A percentile compares a stretch with the other conserved stretches of the same genome.
These are phyloP conservation scores for Rhododendron mucronatum DNA, from an alignment of 148 eudicot genomes.

Conservation along the genomic window DNA sequence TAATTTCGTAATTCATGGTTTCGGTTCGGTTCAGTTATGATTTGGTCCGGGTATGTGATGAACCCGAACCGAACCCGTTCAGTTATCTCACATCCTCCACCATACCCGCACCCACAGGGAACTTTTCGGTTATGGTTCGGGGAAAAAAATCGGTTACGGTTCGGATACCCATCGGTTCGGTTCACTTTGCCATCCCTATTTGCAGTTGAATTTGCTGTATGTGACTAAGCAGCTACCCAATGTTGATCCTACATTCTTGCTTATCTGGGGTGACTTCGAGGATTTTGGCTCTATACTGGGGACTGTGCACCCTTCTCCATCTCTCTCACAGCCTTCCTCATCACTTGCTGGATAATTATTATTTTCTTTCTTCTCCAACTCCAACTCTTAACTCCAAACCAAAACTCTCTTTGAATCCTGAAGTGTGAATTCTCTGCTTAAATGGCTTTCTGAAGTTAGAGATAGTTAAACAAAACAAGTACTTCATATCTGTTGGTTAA, in stretches of 20 bases:
- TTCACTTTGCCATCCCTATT: too few species aligned
- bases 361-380: background rate
- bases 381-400: background rate
- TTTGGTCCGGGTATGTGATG: too few species aligned
- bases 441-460: background rate
- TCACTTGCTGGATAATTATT: background rate
- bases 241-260: background rate
- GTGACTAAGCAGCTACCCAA: background rate
- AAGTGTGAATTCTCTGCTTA: background rate
- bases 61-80: too few species aligned
- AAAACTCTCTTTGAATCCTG: background rate
- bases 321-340: background rate
- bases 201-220: slow-evolving; percentile 4
- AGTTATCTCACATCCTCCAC: too few species aligned
- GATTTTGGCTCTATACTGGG: background rate
- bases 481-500: background rate
- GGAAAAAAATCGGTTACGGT: too few species aligned
- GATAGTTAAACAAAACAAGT: background rate
- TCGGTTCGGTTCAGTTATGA: too few species aligned
- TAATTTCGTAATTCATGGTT: too few species aligned
- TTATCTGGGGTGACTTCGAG: background rate
- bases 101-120: too few species aligned
- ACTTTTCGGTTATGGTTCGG: too few species aligned
- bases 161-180: too few species aligned
- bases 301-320: background rate